These are phyloP conservation scores for Thraustochytrium sp. DNA, from an alignment of 352 stramenopile species.

Conservation along the genomic window DNA sequence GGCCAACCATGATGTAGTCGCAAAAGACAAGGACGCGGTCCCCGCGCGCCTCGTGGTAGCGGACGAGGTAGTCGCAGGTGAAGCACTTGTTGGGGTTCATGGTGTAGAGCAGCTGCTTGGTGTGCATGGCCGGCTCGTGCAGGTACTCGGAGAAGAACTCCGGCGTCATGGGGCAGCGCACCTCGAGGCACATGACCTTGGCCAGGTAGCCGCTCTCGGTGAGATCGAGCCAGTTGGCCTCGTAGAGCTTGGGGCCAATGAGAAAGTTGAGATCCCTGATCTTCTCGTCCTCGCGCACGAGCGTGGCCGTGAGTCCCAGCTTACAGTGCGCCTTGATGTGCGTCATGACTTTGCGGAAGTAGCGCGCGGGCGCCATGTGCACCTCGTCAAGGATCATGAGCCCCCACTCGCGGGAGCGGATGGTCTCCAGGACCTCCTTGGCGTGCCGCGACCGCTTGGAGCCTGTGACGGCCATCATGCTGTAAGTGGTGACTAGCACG, in stretches of 20 bases:
- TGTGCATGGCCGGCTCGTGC: not conserved
- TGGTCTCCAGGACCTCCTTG: slow-evolving; percentile 89
- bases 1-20: slow-evolving; percentile 92
- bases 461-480: slow-evolving; percentile 88
- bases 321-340: slow-evolving; percentile 77
- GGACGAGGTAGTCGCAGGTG: slow-evolving; percentile 24
- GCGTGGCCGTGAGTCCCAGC: slow-evolving; percentile 95
- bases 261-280: slow-evolving; percentile 98
- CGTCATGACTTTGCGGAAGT: slow-evolving; percentile 78
- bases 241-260: slow-evolving; percentile 94
- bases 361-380: slow-evolving; percentile 95
- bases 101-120: slow-evolving; percentile 89
- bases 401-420: slow-evolving; percentile 94
- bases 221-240: slow-evolving; percentile 99
- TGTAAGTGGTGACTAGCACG: slow-evolving; percentile 95
- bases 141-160: slow-evolving; percentile 94
- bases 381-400: slow-evolving; percentile 93
- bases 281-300: slow-evolving; percentile 97
- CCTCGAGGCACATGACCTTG: slow-evolving; percentile 94
- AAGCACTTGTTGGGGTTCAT: slow-evolving; percentile 97
- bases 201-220: slow-evolving; percentile 85
- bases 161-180: slow-evolving; percentile 97
- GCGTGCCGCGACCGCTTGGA: slow-evolving; percentile 76
- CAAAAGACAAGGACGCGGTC: slow-evolving; percentile 99
- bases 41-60: slow-evolving; percentile 21